Evolutionary conservation across 805 yeast genomes (phyloP).

Genomic region (Pichia nakasei): DNA sequence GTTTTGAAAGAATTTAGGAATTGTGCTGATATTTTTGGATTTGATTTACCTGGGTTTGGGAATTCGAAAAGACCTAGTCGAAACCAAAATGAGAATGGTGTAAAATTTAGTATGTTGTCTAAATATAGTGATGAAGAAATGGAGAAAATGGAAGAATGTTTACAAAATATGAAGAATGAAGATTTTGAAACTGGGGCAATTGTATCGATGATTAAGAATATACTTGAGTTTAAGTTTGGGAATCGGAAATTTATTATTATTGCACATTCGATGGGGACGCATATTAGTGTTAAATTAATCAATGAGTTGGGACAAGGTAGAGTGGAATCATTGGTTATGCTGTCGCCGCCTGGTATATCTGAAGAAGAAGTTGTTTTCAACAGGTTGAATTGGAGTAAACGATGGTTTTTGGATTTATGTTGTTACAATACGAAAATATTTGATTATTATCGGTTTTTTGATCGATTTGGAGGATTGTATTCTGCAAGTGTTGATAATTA

Average conservation of each 20-base stretch:
- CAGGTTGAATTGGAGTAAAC: conserved; percentile 13
- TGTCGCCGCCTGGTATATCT: conserved; percentile 36
- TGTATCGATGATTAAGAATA: conserved; percentile 31
- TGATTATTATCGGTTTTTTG: conserved; percentile 46
- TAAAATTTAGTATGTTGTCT: conserved; percentile 17
- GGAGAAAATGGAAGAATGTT: conserved; percentile 19
- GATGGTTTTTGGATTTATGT: conserved; percentile 25
- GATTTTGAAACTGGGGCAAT: conserved; percentile 37
- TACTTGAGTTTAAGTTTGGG: conserved; percentile 32
- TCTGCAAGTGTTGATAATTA: conserved; percentile 55
- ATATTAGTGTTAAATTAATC: conserved; percentile 34
- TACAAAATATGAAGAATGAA: conserved; percentile 28
- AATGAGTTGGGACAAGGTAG: conserved; percentile 28
- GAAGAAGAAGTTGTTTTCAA: conserved; percentile 1
- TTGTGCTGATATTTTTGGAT: conserved; percentile 52
- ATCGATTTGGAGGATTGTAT: conserved; percentile 52
- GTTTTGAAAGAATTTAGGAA: conserved; percentile 54
- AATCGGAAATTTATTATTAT: conserved; percentile 36
- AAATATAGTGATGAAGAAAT: conserved; percentile 15
- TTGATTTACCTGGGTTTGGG: conserved; percentile 91
- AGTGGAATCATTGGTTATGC: conserved; percentile 39
- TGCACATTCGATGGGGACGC: conserved; percentile 54
- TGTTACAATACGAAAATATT: conserved; percentile 38
- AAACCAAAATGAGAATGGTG: background rate
- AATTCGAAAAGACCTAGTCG: conserved; percentile 28